phyloP scores from a whole-genome alignment of 768 basidiomycete species.

The Suillus placidus region DNA sequence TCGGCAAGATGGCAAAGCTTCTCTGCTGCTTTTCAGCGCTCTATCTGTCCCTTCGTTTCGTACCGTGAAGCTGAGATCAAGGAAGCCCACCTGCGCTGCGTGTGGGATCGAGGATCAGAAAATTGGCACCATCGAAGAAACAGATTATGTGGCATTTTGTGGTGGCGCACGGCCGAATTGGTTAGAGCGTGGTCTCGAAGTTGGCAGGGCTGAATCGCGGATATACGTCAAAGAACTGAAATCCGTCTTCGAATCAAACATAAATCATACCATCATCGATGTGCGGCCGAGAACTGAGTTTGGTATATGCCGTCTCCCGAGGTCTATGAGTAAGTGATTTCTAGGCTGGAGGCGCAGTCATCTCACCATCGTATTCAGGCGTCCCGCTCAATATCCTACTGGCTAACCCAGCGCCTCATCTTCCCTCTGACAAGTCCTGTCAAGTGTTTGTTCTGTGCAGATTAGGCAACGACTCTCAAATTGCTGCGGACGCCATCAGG shows the following conservation, averaged over 20 bases:
- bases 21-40: slow-evolving; percentile 76
- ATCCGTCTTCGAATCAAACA: slow-evolving; percentile 36
- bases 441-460: slow-evolving; percentile 72
- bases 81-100: slow-evolving; percentile 70
- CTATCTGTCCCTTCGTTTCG: slow-evolving; percentile 74
- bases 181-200: slow-evolving; percentile 53
- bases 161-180: slow-evolving; percentile 73
- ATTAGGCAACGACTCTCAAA: slow-evolving; percentile 91
- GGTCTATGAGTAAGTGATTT: slow-evolving; percentile 63
- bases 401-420: slow-evolving; percentile 53
- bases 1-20: slow-evolving; percentile 56
- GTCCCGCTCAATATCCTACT: slow-evolving; percentile 70
- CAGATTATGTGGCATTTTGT: slow-evolving; percentile 87
- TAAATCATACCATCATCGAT: slow-evolving; percentile 58
- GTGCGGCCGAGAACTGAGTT: slow-evolving; percentile 81
- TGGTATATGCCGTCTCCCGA: slow-evolving; percentile 81
- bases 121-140: slow-evolving; percentile 50
- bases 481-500: slow-evolving; percentile 62
- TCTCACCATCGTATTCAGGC: slow-evolving; percentile 48
- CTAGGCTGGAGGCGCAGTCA: neutral
- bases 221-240: slow-evolving; percentile 54
- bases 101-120: slow-evolving; percentile 62
- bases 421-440: slow-evolving; percentile 32
- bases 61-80: slow-evolving; percentile 75
- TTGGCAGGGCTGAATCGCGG: slow-evolving; percentile 45